A percentile compares a stretch with the other conserved stretches of the same genome.
These are phyloP conservation scores for Nannizziopsis arthrosporioides DNA, from an alignment of 2,329 filamentous ascomycete genomes.

Conservation along the genomic window DNA sequence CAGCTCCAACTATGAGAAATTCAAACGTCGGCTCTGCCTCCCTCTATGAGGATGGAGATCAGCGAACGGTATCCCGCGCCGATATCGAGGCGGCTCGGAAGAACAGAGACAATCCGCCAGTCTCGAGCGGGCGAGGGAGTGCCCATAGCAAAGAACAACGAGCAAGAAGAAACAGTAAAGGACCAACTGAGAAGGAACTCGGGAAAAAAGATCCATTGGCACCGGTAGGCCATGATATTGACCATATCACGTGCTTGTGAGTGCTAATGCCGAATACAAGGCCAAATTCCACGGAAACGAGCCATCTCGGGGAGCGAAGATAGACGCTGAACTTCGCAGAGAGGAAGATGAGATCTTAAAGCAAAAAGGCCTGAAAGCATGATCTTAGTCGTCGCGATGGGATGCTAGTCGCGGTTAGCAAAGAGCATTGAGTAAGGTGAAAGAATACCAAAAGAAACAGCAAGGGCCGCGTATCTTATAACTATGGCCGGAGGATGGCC, in stretches of 20 bases:
- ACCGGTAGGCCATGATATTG: conserved; percentile 46
- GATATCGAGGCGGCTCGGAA: conserved; percentile 43
- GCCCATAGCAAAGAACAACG: conserved; percentile 13
- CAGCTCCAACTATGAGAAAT: conserved; percentile 34
- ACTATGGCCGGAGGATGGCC: no score
- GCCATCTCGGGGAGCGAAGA: conserved; percentile 37
- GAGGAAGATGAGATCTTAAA: conserved; percentile 35
- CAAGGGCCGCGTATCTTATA: no score
- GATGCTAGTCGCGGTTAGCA: no score
- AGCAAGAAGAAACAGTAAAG: conserved; percentile 46
- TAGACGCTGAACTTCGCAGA: conserved; percentile 35
- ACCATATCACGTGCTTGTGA: not conserved
- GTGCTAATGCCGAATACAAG: conserved; percentile 20
- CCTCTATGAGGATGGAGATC: conserved; percentile 67
- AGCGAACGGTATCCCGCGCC: conserved; percentile 51
- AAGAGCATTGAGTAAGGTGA: no score
- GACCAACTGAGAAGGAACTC: conserved; percentile 19
- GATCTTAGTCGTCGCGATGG: no score
- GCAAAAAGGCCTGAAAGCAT: conserved; percentile 29
- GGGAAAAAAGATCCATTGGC: conserved; percentile 41
- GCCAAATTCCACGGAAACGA: conserved; percentile 37
- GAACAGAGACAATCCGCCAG: conserved; percentile 58
- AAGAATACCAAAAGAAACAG: no score
- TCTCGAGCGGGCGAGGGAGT: conserved; percentile 14
- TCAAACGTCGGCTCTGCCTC: conserved; percentile 55